Evolutionary conservation across 225 moss, liverwort and hornwort genomes (phyloP), one percentile per base, ranked within the genome.

Genomic region (Anthoceros angustus): DNA sequence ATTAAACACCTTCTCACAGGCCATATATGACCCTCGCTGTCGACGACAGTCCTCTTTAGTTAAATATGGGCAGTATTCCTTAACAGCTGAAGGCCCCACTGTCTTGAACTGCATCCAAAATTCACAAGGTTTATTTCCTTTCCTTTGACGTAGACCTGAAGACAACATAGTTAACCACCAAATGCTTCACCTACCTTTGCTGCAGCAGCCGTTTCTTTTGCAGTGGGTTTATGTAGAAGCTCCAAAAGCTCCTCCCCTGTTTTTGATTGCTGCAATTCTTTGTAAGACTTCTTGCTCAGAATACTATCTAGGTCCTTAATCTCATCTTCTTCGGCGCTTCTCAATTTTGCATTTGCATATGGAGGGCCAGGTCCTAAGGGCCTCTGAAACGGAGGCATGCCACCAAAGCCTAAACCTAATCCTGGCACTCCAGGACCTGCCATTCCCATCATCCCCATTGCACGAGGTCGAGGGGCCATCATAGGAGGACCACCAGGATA

Each of bases 21-120:
- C 98, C 69, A 86, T 89, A 66, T 89, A 89, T 66, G 89, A 80
- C n/a, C 78, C 87, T 68, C 89, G 85, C 72, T 89, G 92, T 43
- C 89, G 85, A 40, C 98, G 86, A 72, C 98, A 98, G 70, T 98
- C 98, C 73, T 98, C 98, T 72, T 98, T 98, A 42, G 98, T 98
- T 16, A 98, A 87, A 76, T 88, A 77, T 64, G 82, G 84, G 70
- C 98, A 98, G 62, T 92, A 98, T 70, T 98, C 98, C 74, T 98
- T 98, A 70, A 98, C 71, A 40, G 98, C 87, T 64, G 98, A 98
- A 62, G 92, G 92, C 40, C 98, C 98, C 72, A 92, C 92, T 24
- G 98, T 98, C 77, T 98, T 98, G 67, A 98, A 98, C 98, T 98
- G 85, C 67, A 71, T 5, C n/a, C 41, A 76, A 21, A 63, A 68